Conservation (phyloP, 2,329 filamentous ascomycete species). For the Trichoderma sp. region DNA sequence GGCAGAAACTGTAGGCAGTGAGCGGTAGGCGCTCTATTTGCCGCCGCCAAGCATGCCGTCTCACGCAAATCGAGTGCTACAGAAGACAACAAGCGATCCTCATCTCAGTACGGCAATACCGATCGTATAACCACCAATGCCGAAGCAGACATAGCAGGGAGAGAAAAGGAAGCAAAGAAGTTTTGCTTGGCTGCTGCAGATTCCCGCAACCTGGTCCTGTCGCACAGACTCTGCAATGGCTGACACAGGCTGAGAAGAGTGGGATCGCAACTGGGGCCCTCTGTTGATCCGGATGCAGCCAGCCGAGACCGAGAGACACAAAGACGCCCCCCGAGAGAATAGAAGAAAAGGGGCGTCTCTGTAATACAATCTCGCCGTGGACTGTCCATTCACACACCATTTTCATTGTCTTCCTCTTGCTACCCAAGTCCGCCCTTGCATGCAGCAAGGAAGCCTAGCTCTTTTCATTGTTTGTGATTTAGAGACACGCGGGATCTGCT, state of each 20-base stretch:
- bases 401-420: neutral
- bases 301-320: neutral
- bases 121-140: neutral
- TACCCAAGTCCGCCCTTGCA: neutral
- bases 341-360: neutral
- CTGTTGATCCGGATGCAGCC: constrained; percentile 23
- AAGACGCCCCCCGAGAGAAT: neutral
- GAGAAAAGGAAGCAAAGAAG: neutral
- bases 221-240: constrained; percentile 11
- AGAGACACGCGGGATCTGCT: neutral
- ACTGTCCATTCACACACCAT: constrained; percentile 2
- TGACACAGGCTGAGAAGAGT: neutral
- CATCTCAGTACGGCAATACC: neutral
- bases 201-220: constrained; percentile 1
- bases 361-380: neutral
- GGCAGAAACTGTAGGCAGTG: neutral
- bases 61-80: neutral
- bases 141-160: neutral
- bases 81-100: neutral
- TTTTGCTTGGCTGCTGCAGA: neutral
- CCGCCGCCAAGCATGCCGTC: constrained; percentile 7
- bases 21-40: neutral
- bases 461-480: neutral
- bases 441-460: neutral
- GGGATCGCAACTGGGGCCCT: neutral